These are phyloP conservation scores for Leishmania guyanensis DNA, from an alignment of 208 protist species.

Conservation along the genomic window DNA sequence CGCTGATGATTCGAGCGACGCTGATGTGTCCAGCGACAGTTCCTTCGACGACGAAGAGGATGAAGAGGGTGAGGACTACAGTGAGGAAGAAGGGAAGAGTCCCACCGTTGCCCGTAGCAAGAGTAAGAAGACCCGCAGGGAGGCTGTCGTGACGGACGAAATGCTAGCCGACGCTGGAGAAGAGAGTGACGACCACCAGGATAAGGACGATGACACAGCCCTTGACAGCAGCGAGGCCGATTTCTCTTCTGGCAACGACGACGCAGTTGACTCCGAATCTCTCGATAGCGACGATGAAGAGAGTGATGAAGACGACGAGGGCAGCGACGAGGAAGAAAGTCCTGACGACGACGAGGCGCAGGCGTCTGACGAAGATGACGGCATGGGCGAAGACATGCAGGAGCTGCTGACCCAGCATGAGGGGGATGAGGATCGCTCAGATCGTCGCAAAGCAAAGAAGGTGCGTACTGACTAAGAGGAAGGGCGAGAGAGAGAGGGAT, in stretches of 20 bases:
- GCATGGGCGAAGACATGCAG: conserved; percentile 65
- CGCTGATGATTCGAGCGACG: conserved; percentile 13
- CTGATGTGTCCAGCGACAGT: background rate
- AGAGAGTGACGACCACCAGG: conserved; percentile 5
- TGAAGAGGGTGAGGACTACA: conserved; percentile 5
- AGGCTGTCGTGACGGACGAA: conserved; percentile 11
- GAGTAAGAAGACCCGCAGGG: conserved; percentile 16
- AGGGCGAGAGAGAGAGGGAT: conserved; percentile 12
- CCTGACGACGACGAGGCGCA: conserved; percentile 45
- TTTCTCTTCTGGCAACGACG: conserved; percentile 39
- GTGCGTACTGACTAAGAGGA: conserved; percentile 52
- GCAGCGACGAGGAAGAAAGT: conserved; percentile 39
- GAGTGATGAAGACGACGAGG: conserved; percentile 37
- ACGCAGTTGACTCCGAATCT: conserved; percentile 29
- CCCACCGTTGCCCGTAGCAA: background rate
- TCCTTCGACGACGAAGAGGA: conserved; percentile 5
- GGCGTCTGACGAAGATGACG: conserved; percentile 32
- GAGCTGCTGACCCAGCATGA: conserved; percentile 52
- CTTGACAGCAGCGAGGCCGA: conserved; percentile 37
- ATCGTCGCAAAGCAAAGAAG: conserved; percentile 54
- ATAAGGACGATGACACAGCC: conserved; percentile 19
- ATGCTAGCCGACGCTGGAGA: conserved; percentile 15
- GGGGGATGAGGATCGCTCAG: conserved; percentile 31
- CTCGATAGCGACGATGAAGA: conserved; percentile 43
- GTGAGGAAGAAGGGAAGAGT: conserved; percentile 22